phyloP scores from a whole-genome alignment of 1,284 basidiomycete genomes.

The Fomitopsis pinicola region DNA sequence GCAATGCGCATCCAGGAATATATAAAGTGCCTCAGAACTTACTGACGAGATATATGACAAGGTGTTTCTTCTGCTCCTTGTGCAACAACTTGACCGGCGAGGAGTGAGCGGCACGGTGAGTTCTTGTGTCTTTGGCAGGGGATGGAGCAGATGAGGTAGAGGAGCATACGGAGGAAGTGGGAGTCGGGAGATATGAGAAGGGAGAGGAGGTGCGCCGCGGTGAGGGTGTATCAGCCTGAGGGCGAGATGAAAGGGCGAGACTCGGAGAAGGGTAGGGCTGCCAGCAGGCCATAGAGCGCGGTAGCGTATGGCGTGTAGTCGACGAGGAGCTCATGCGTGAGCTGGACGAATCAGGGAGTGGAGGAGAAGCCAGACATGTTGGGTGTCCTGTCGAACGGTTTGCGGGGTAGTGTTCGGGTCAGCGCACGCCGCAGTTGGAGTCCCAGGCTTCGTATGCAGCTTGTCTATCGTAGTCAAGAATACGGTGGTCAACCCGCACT shows the following conservation, averaged over 20 bases:
- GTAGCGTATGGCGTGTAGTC: too few species aligned
- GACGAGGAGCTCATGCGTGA: too few species aligned
- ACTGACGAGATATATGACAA: conserved; percentile 65
- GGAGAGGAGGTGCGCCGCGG: conserved; percentile 40
- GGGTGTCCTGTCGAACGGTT: too few species aligned
- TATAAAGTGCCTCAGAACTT: conserved; percentile 28
- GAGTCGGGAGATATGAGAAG: conserved; percentile 50
- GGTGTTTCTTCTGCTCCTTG: conserved; percentile 57
- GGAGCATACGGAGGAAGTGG: conserved; percentile 50
- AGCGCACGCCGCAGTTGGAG: too few species aligned
- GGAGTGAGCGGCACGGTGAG: conserved; percentile 23
- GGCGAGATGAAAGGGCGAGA: conserved; percentile 26
- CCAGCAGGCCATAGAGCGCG: conserved; percentile 66
- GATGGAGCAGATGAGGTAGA: conserved; percentile 31
- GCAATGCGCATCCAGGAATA: neutral
- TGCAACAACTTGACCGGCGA: conserved; percentile 33
- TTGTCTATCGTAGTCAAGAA: too few species aligned
- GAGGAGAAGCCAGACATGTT: too few species aligned
- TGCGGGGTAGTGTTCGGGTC: too few species aligned
- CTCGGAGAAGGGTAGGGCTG: conserved; percentile 64
- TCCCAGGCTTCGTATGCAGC: too few species aligned
- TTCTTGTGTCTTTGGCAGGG: conserved; percentile 34
- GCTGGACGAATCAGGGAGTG: too few species aligned
- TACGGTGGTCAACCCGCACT: too few species aligned
- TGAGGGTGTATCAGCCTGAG: conserved; percentile 34